phyloP scores from a whole-genome alignment of 1,284 basidiomycete genomes.

The Heterobasidion parviporum region DNA sequence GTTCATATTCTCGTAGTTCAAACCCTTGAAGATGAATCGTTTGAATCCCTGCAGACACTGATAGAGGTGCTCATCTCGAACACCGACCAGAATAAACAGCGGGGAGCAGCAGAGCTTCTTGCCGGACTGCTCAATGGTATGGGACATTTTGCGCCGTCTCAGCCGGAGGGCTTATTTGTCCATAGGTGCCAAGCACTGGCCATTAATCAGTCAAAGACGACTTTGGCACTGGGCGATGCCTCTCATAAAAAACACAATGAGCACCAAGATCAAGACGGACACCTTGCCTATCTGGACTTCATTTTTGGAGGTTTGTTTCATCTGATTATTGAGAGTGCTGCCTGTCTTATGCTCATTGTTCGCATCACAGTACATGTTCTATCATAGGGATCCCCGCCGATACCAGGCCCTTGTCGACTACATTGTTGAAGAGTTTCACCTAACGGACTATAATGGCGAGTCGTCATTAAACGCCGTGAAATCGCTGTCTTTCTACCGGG shows the following conservation, averaged over 20 bases:
- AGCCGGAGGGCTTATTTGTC: neutral
- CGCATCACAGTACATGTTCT: constrained; percentile 54
- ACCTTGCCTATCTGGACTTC: constrained; percentile 61
- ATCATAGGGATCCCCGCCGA: constrained; percentile 78
- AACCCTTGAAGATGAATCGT: constrained; percentile 58
- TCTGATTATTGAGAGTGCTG: neutral
- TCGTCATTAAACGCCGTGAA: constrained; percentile 68
- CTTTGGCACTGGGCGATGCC: constrained; percentile 83
- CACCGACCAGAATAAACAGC: constrained; percentile 75
- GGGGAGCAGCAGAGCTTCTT: constrained; percentile 82
- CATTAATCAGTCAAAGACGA: constrained; percentile 53
- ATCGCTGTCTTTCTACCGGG: constrained; percentile 50
- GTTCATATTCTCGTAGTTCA: constrained; percentile 39
- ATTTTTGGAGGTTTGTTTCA: constrained; percentile 51
- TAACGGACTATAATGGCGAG: constrained; percentile 67
- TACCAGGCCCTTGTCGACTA: constrained; percentile 75
- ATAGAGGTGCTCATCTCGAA: constrained; percentile 47
- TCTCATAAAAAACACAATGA: constrained; percentile 61
- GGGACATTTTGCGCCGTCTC: neutral
- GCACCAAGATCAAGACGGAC: constrained; percentile 56
- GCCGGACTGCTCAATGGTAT: constrained; percentile 68
- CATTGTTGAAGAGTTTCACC: constrained; percentile 52
- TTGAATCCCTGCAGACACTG: constrained; percentile 43
- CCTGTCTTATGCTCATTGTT: constrained; percentile 2
- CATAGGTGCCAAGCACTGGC: constrained; percentile 85